Conservation (phyloP, 2,329 filamentous ascomycete species). For the Ophiostoma tasmaniense region DNA sequence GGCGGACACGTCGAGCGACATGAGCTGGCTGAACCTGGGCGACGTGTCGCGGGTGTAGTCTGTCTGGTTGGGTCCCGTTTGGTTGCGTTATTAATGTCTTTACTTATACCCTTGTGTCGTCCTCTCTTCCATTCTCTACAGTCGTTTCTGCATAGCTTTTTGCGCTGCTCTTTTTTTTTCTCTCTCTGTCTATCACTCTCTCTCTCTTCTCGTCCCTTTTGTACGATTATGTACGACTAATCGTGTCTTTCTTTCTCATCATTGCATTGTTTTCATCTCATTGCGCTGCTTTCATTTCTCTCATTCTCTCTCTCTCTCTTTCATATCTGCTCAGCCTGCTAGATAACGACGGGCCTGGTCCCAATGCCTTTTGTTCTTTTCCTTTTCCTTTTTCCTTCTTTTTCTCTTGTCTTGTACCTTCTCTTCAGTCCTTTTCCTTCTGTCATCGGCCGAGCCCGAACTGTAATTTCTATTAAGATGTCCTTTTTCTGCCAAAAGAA, state of each 20-base stretch:
- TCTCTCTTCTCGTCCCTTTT: too few relatives aligned
- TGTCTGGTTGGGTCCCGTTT: background rate
- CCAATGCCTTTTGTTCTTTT: background rate
- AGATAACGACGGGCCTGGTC: background rate
- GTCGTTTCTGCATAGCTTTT: background rate
- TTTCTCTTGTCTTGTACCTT: background rate
- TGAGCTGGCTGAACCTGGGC: conserved; percentile 74
- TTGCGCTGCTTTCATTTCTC: background rate
- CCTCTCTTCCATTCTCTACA: background rate
- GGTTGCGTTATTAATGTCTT: background rate
- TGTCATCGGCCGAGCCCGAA: background rate
- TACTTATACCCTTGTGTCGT: background rate
- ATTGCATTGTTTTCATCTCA: background rate
- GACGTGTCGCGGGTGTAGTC: conserved; percentile 26
- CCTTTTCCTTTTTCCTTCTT: background rate
- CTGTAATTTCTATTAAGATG: background rate
- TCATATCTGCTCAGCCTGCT: background rate
- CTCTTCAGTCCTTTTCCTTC: background rate
- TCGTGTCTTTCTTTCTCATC: background rate
- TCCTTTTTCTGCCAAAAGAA: background rate
- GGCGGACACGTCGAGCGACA: conserved; percentile 51
- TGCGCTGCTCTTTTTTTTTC: too few relatives aligned
- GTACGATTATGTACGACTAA: conserved; percentile 5
- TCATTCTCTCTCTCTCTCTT: background rate
- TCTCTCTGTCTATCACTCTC: too few relatives aligned